phyloP scores from a whole-genome alignment of 2,329 filamentous ascomycete genomes.

The Fusarium subtropicale region DNA sequence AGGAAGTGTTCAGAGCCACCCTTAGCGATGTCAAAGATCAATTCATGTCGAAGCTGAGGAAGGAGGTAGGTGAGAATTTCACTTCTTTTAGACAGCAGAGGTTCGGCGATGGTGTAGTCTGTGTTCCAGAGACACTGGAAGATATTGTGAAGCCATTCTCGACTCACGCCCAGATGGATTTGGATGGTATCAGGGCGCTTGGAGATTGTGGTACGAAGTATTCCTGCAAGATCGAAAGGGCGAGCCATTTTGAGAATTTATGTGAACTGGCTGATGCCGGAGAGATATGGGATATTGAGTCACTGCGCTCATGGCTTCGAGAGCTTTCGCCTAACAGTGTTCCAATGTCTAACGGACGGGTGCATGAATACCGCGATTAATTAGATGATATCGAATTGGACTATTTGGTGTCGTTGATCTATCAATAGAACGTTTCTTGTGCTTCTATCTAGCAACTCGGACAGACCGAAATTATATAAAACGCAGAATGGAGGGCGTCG shows the following conservation, averaged over 20 bases:
- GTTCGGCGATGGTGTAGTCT: not conserved
- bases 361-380: conserved; percentile 5
- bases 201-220: not conserved
- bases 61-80: not conserved
- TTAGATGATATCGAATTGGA: too few species aligned
- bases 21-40: not conserved
- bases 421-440: not conserved
- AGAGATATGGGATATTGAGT: conserved; percentile 20
- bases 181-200: not conserved
- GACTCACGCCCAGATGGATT: conserved; percentile 1
- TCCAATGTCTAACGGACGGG: not conserved
- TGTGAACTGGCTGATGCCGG: conserved; percentile 7
- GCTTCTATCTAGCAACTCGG: not conserved
- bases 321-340: conserved; percentile 2
- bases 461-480: not conserved
- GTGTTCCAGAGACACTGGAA: not conserved
- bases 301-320: conserved; percentile 5
- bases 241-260: conserved; percentile 2
- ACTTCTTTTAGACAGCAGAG: not conserved
- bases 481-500: not conserved
- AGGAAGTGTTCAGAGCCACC: not conserved
- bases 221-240: not conserved
- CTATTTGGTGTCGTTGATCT: not conserved
- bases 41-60: not conserved
- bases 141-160: conserved; percentile 14